Evolutionary conservation across 108 stramenopile species (phyloP).

Genomic region (Nannochloropsis gaditana): DNA sequence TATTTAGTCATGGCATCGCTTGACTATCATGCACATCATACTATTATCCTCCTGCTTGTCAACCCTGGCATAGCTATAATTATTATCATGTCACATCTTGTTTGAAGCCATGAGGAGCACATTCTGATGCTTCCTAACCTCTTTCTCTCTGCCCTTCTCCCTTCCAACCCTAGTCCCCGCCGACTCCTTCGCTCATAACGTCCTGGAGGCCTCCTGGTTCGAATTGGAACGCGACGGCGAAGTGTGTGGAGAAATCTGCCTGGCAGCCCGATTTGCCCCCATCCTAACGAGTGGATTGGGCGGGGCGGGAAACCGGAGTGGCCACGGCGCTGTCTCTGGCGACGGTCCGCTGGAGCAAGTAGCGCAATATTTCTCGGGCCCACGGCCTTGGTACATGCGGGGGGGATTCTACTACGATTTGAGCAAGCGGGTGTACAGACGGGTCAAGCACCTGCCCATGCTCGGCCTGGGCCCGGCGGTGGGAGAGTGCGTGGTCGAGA

Average conservation of each 20-base stretch:
- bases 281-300: background rate
- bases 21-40: too few species aligned
- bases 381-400: background rate
- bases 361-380: background rate
- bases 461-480: background rate
- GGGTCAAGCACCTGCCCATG: background rate
- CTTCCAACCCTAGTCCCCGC: constrained; percentile 5
- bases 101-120: too few species aligned
- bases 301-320: background rate
- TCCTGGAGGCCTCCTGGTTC: constrained; percentile 4
- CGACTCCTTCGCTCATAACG: background rate
- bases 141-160: background rate
- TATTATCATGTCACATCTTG: too few species aligned
- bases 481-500: background rate
- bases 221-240: background rate
- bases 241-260: constrained; percentile 7
- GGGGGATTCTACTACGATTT: background rate
- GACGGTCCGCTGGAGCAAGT: background rate
- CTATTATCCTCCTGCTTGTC: background rate
- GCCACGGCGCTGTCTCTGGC: background rate
- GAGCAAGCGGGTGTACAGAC: background rate
- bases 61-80: background rate
- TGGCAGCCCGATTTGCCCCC: background rate
- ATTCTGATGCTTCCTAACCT: background rate
- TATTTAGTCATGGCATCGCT: too few species aligned